These are phyloP conservation scores for Phytophthora cryptogea DNA, from an alignment of 352 stramenopile genomes.

Conservation along the genomic window DNA sequence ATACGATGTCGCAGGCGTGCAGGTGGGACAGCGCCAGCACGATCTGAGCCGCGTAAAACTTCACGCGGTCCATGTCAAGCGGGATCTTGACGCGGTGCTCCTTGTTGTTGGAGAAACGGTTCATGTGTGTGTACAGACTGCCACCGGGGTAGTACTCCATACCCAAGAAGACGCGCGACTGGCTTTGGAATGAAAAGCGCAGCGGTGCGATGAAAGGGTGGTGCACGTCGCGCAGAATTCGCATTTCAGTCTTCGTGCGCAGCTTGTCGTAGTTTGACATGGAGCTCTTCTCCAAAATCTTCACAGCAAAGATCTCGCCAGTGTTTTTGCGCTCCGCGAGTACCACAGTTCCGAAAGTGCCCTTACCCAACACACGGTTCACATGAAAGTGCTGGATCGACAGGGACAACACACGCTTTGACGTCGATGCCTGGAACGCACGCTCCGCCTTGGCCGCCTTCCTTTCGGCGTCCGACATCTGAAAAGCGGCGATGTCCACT, in stretches of 20 bases:
- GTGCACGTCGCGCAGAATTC: slow-evolving; percentile 89
- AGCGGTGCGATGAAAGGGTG: slow-evolving; percentile 94
- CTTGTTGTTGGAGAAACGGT: slow-evolving; percentile 91
- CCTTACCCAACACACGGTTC: slow-evolving; percentile 94
- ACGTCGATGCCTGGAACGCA: slow-evolving; percentile 69
- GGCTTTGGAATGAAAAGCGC: slow-evolving; percentile 85
- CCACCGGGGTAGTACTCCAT: slow-evolving; percentile 89
- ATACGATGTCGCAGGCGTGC: slow-evolving; percentile 94
- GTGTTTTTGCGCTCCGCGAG: slow-evolving; percentile 84
- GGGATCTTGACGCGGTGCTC: slow-evolving; percentile 88
- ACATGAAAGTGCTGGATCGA: slow-evolving; percentile 95
- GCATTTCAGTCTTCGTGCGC: slow-evolving; percentile 92
- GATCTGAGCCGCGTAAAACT: slow-evolving; percentile 94
- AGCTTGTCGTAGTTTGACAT: slow-evolving; percentile 93
- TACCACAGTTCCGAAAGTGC: slow-evolving; percentile 94
- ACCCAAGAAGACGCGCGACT: slow-evolving; percentile 78
- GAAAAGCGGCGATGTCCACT: slow-evolving; percentile 78
- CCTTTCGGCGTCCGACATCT: slow-evolving; percentile 74
- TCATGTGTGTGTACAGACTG: slow-evolving; percentile 92
- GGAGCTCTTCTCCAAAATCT: slow-evolving; percentile 92
- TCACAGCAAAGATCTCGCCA: slow-evolving; percentile 91
- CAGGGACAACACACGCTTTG: slow-evolving; percentile 83
- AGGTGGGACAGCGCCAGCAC: slow-evolving; percentile 90
- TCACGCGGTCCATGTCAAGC: slow-evolving; percentile 76
- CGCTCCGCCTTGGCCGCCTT: slow-evolving; percentile 71